phyloP scores from a whole-genome alignment of 176 grass and related monocot genomes.

The Cenchrus fungigraminus region DNA sequence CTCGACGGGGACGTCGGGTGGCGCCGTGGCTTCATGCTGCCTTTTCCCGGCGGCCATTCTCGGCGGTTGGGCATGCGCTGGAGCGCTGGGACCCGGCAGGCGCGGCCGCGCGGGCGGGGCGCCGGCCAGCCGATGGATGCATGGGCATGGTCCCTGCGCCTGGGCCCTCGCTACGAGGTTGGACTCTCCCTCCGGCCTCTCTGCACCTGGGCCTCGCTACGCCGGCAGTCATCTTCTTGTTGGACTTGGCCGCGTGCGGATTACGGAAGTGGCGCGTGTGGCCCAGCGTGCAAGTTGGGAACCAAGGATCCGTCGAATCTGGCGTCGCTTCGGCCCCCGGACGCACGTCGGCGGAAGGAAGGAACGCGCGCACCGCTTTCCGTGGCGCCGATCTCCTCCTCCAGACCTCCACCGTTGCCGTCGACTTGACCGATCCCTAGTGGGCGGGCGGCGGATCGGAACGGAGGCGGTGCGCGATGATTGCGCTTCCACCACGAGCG shows the following conservation, averaged over 20 bases:
- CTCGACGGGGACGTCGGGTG: slow-evolving; percentile 27
- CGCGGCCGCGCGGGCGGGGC: background rate
- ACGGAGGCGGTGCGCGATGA: background rate
- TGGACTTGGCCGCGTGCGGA: slow-evolving; percentile 14
- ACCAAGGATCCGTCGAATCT: background rate
- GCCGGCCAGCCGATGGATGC: background rate
- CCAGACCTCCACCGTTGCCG: background rate
- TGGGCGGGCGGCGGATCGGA: background rate
- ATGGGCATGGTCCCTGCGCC: background rate
- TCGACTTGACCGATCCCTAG: background rate
- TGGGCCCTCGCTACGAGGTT: background rate
- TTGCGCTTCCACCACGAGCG: background rate
- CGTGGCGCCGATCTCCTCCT: background rate
- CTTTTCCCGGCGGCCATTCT: background rate
- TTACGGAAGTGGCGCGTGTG: background rate
- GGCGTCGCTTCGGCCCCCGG: background rate
- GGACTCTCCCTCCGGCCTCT: too few relatives aligned
- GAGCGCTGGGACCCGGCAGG: background rate
- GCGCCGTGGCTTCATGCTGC: background rate
- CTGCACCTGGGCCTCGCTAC: background rate
- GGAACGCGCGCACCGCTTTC: background rate
- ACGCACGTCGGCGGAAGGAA: background rate
- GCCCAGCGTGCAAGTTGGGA: background rate
- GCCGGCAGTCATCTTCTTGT: background rate
- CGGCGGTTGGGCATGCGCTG: background rate